Evolutionary conservation across 768 basidiomycete genomes (phyloP).

Genomic region (Leccinum fibrillosum): DNA sequence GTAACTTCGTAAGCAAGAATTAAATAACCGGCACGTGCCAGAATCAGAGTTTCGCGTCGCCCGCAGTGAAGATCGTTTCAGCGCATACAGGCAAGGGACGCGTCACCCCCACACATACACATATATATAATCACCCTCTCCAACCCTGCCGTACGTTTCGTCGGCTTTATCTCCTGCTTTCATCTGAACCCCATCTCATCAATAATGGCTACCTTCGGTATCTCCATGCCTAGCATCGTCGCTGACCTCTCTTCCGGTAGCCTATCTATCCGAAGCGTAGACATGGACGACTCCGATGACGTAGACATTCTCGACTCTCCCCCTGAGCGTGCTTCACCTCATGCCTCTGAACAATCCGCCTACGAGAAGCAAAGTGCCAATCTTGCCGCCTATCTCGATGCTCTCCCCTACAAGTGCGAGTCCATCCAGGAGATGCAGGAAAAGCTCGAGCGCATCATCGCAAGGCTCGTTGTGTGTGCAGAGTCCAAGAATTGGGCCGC

Average conservation of each 20-base stretch:
- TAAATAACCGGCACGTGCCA: slow-evolving; percentile 13
- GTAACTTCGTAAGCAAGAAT: too few species aligned
- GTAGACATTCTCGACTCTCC: slow-evolving; percentile 43
- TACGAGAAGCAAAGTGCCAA: slow-evolving; percentile 58
- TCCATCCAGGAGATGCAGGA: slow-evolving; percentile 66
- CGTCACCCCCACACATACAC: slow-evolving; percentile 24
- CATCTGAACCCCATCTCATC: slow-evolving; percentile 19
- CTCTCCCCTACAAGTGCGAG: slow-evolving; percentile 74
- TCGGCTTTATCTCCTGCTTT: slow-evolving; percentile 15
- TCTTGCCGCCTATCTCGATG: slow-evolving; percentile 62
- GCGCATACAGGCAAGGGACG: slow-evolving; percentile 21
- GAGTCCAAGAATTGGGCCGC: slow-evolving; percentile 72
- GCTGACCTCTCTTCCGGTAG: slow-evolving; percentile 23
- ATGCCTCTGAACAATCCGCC: slow-evolving; percentile 32
- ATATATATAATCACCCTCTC: slow-evolving; percentile 12
- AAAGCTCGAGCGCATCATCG: slow-evolving; percentile 65
- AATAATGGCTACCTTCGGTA: slow-evolving; percentile 19
- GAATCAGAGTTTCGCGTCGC: background rate
- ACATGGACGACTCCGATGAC: slow-evolving; percentile 59
- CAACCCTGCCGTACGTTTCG: slow-evolving; percentile 24
- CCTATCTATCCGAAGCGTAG: slow-evolving; percentile 21
- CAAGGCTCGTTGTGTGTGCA: slow-evolving; percentile 67
- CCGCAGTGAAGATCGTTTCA: background rate
- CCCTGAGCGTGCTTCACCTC: slow-evolving; percentile 26
- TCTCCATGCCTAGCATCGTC: slow-evolving; percentile 20